Evolutionary conservation across 208 protist genomes (phyloP).

Genomic region (Wallacemonas sp.): DNA sequence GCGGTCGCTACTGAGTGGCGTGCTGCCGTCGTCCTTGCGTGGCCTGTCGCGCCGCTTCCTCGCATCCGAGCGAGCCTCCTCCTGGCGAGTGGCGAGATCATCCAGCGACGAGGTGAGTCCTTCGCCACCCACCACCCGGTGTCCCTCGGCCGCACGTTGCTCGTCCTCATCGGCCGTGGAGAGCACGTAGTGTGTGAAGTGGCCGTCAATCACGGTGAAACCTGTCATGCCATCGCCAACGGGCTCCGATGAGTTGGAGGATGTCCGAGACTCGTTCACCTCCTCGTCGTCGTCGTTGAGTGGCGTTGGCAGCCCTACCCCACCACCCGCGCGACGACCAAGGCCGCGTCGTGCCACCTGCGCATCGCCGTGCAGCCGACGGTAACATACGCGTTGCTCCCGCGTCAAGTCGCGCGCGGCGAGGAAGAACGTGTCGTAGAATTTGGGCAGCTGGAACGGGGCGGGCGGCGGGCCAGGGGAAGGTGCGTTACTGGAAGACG

Average conservation of each 20-base stretch:
- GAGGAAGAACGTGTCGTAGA: conserved; percentile 64
- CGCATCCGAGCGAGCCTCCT: background rate
- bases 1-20: background rate
- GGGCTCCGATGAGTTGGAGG: background rate
- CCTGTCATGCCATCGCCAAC: conserved; percentile 20
- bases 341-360: conserved; percentile 4
- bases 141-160: background rate
- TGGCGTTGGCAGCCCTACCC: background rate
- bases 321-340: background rate
- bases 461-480: background rate
- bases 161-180: conserved; percentile 3
- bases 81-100: background rate
- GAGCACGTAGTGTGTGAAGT: conserved; percentile 49
- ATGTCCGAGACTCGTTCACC: too few species aligned
- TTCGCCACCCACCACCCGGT: conserved; percentile 12
- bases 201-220: conserved; percentile 51
- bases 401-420: conserved; percentile 43
- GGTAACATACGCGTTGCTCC: conserved; percentile 33
- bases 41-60: background rate
- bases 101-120: conserved; percentile 8
- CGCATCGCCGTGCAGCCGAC: conserved; percentile 15
- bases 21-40: background rate
- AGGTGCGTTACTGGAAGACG: too few species aligned
- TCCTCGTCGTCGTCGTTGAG: background rate
- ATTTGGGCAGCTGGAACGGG: conserved; percentile 14